Evolutionary conservation across 345 rosid species (phyloP), one percentile per base, ranked within the genome.

Genomic region (Durio zibethinus): DNA sequence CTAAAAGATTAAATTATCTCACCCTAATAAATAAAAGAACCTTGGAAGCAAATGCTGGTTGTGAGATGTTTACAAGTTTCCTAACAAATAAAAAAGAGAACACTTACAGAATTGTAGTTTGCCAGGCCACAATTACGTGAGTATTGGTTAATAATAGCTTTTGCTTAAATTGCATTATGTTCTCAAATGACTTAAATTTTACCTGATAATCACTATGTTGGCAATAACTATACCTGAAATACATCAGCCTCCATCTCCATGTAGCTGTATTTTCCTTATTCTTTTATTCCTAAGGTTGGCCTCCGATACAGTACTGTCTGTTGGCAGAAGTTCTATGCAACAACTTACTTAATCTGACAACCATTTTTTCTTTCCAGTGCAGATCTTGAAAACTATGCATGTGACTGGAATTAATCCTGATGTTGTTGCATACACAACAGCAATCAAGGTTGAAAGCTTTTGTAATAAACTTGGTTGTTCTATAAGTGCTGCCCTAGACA

Each of bases 371-470:
- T 40, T 31, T 79, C 79, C 85, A 79, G 79, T 81, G 87, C 99
- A 95, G 99, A 92, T 89, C 81, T 81, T 95, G 90, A 90, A 87
- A 86, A 84, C 74, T 65, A 95, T 95, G 99, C 88, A 79, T 76
- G 64, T 62, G 57, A 88, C 82, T 79, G 92, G 91, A 81, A 81
- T 88, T 77, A 86, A 86, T 81, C 99, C 98, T 64, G 99, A 95
- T 86, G 97, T 90, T 68, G 80, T 95, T 85, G 88, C 98, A 15
- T 93, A 93, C 88, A 93, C 98, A 76, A 90, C 96, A 71, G 94
- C 94, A 35, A 93, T 93, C 82, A 95, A 93, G 96, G 99, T 95
- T 20, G 21, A 69, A 42, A 80, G 54, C 79, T 21, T 69, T 61
- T 52, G 76, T 74, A 12, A 53, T 67, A 66, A 16, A 69, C 71